Evolutionary conservation across 2,329 filamentous ascomycete species (phyloP).

Genomic region (Botryotinia calthae): DNA sequence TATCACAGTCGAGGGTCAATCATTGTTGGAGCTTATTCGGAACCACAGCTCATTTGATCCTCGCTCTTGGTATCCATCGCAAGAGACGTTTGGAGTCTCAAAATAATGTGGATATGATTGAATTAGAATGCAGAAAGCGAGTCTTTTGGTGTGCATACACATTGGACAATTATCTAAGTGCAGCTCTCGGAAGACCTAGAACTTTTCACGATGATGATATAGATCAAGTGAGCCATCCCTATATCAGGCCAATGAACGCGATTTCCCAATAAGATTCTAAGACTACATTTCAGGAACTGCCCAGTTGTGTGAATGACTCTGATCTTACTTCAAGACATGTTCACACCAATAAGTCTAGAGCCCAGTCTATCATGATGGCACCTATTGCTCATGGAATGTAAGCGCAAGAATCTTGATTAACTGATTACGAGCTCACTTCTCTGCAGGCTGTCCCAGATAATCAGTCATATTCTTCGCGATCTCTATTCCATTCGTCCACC

Average conservation of each 20-base stretch:
- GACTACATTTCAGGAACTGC: slow-evolving; percentile 44
- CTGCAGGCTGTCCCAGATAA: slow-evolving; percentile 43
- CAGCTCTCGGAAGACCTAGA: slow-evolving; percentile 58
- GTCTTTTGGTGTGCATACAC: slow-evolving; percentile 65
- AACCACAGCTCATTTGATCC: slow-evolving; percentile 38
- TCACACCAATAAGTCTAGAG: slow-evolving; percentile 28
- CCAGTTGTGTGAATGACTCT: slow-evolving; percentile 53
- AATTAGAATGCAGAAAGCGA: slow-evolving; percentile 50
- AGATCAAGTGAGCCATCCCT: slow-evolving; percentile 46
- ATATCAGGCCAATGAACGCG: not conserved
- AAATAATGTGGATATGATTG: slow-evolving; percentile 40
- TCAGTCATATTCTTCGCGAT: slow-evolving; percentile 45
- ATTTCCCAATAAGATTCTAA: not conserved
- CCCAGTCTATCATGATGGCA: slow-evolving; percentile 45
- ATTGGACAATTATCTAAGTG: slow-evolving; percentile 62
- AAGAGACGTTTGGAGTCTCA: slow-evolving; percentile 27
- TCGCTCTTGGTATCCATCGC: slow-evolving; percentile 39
- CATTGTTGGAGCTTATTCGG: slow-evolving; percentile 41
- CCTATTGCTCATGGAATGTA: slow-evolving; percentile 46
- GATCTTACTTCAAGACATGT: slow-evolving; percentile 41
- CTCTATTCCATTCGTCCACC: slow-evolving; percentile 43
- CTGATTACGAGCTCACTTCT: not conserved
- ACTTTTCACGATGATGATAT: slow-evolving; percentile 65
- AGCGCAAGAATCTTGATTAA: not conserved
- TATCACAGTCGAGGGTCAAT: slow-evolving; percentile 40